Conservation (phyloP, 2,329 filamentous ascomycete species). For the Penicillium sp. region DNA sequence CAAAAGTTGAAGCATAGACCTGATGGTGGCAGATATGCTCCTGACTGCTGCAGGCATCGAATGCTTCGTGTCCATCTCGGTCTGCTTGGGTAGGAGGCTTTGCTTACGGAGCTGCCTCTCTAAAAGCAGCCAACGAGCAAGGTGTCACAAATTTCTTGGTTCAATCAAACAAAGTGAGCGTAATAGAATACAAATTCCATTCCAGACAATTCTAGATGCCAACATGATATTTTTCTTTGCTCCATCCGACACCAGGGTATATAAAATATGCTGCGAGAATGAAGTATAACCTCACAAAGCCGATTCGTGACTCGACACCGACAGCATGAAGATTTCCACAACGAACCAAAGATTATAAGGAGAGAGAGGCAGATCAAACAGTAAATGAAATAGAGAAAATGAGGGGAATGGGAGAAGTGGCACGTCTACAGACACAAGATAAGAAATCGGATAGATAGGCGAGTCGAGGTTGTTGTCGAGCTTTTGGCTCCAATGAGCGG, state of each 20-base stretch:
- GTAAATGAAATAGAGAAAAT: constrained; percentile 4
- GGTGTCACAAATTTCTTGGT: not conserved
- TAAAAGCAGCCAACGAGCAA: not conserved
- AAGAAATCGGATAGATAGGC: not conserved
- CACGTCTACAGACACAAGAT: constrained; percentile 23
- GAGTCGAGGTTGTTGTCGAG: constrained; percentile 2
- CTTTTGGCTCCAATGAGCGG: constrained; percentile 4
- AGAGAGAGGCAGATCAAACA: constrained; percentile 4
- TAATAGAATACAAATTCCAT: constrained; percentile 26
- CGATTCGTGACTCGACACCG: constrained; percentile 4
- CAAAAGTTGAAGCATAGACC: not conserved
- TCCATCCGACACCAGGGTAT: constrained; percentile 32
- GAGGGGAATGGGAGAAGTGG: constrained; percentile 4
- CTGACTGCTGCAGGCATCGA: not conserved
- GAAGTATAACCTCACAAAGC: constrained; percentile 9
- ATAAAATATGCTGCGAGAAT: constrained; percentile 19
- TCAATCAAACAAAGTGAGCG: constrained; percentile 4
- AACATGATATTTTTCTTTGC: constrained; percentile 21
- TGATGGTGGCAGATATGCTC: not conserved
- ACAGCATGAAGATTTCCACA: constrained; percentile 16
- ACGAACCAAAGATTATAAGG: constrained; percentile 15
- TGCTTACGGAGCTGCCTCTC: not conserved
- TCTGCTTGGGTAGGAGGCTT: not conserved
- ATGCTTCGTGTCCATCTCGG: not conserved
- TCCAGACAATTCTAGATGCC: constrained; percentile 27